Percentiles rank a stretch among this genome's conserved stretches.
Conservation (phyloP, 2,329 filamentous ascomycete species). For the Domatiomyces globalis region DNA sequence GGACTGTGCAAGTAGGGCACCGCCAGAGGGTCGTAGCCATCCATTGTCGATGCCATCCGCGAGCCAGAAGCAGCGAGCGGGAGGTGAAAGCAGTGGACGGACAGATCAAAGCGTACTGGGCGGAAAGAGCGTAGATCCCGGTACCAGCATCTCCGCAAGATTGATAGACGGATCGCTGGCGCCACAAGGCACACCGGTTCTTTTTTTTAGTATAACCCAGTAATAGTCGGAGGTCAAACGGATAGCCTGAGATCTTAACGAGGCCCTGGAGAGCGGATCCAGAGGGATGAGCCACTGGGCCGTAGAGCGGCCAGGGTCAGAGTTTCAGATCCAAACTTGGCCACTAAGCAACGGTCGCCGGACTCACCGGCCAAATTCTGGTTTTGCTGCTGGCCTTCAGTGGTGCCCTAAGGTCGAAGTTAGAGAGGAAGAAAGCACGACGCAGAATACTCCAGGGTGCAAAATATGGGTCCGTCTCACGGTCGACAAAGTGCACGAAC, state of each 20-base stretch:
- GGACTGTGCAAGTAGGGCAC: conserved; percentile 50
- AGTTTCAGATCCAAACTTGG: not conserved
- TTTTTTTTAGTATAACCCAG: not conserved
- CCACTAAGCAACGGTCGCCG: not conserved
- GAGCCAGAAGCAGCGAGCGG: not conserved
- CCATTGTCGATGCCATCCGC: conserved; percentile 27
- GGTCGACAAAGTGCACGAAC: not conserved
- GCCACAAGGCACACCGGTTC: not conserved
- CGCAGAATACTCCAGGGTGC: not conserved
- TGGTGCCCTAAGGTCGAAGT: not conserved
- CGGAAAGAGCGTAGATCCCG: not conserved
- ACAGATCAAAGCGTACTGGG: not conserved
- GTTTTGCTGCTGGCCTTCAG: not conserved
- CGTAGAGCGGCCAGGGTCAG: not conserved
- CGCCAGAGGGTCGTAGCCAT: conserved; percentile 46
- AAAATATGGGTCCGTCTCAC: not conserved
- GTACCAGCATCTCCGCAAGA: not conserved
- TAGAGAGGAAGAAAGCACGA: too few relatives aligned
- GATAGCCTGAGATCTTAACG: not conserved
- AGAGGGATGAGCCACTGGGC: not conserved
- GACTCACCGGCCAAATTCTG: not conserved
- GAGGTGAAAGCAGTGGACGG: not conserved
- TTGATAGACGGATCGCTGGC: not conserved
- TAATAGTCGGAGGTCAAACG: not conserved
- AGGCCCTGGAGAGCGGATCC: not conserved